Conservation (phyloP, 345 rosid genomes). For the Ceriops tagal region DNA sequence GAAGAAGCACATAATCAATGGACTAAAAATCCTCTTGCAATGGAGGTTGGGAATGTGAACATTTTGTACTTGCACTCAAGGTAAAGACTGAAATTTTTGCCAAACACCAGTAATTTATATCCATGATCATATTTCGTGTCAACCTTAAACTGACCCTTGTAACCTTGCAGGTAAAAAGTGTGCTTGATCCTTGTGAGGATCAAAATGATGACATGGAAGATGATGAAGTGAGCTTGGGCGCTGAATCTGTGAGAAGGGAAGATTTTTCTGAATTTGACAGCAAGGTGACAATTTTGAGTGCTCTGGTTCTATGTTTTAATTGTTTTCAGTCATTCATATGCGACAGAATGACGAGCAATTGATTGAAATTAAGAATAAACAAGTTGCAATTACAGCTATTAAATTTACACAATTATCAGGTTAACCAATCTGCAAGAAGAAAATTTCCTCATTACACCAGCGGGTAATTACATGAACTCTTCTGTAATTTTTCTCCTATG, state of each 20-base stretch:
- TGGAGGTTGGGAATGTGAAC: conserved; percentile 98
- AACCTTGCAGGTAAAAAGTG: no score
- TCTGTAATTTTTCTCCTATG: background rate
- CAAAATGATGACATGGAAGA: no score
- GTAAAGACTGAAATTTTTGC: conserved; percentile 28
- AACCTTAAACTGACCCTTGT: conserved; percentile 3
- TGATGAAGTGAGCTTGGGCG: conserved; percentile 60
- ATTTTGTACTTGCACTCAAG: conserved; percentile 83
- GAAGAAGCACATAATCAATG: conserved; percentile 79
- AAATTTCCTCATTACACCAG: conserved; percentile 54
- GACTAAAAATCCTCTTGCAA: conserved; percentile 84
- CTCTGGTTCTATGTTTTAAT: conserved; percentile 6
- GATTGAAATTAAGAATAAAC: no score
- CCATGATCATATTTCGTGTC: background rate
- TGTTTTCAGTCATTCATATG: background rate
- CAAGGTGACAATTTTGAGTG: conserved; percentile 50
- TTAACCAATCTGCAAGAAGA: conserved; percentile 55
- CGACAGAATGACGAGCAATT: no score
- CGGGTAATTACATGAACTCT: conserved; percentile 47
- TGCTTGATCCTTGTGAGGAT: no score
- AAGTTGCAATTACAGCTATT: background rate
- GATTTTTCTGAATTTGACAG: conserved; percentile 71
- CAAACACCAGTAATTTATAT: conserved; percentile 11
- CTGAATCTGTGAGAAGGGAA: conserved; percentile 51
- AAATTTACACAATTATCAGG: conserved; percentile 42